phyloP scores from a whole-genome alignment of 305 asterid genomes.

The Plantago rigida region DNA sequence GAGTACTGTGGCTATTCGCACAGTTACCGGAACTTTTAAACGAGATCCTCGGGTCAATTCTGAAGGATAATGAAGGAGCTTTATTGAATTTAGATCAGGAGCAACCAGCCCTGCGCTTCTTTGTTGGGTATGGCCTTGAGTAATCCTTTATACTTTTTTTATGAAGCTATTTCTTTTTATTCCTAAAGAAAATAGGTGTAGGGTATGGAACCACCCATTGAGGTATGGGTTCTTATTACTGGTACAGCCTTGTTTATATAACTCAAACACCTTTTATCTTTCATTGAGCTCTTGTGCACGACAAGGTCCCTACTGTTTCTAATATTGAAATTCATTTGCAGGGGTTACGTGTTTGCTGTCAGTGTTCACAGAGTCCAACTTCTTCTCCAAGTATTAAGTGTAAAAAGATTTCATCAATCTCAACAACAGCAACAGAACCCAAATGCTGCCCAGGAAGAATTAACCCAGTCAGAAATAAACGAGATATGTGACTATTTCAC shows the following conservation, averaged over 20 bases:
- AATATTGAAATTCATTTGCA: slow-evolving; percentile 33
- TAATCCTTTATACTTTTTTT: not conserved
- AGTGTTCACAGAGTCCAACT: slow-evolving; percentile 99
- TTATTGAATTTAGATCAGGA: slow-evolving; percentile 94
- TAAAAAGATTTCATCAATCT: slow-evolving; percentile 79
- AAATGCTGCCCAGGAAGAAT: slow-evolving; percentile 68
- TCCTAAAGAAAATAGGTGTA: not conserved
- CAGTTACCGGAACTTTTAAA: slow-evolving; percentile 92
- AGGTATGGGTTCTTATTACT: not conserved
- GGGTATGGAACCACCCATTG: not conserved
- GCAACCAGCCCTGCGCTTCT: slow-evolving; percentile 99
- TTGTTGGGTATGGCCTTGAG: slow-evolving; percentile 70
- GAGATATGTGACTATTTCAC: slow-evolving; percentile 97
- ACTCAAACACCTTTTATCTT: not conserved
- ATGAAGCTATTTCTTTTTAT: not conserved
- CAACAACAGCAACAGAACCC: slow-evolving; percentile 89
- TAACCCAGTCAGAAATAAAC: slow-evolving; percentile 77
- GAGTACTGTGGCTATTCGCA: slow-evolving; percentile 97
- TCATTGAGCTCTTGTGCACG: not conserved
- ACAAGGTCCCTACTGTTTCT: slow-evolving; percentile 12
- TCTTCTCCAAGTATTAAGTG: slow-evolving; percentile 96
- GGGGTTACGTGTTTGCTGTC: slow-evolving; percentile 96
- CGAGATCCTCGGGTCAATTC: slow-evolving; percentile 90
- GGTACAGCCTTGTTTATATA: not conserved
- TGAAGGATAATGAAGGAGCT: slow-evolving; percentile 95